Evolutionary conservation across 768 basidiomycete species (phyloP).

Genomic region (Tremella mesenterica): DNA sequence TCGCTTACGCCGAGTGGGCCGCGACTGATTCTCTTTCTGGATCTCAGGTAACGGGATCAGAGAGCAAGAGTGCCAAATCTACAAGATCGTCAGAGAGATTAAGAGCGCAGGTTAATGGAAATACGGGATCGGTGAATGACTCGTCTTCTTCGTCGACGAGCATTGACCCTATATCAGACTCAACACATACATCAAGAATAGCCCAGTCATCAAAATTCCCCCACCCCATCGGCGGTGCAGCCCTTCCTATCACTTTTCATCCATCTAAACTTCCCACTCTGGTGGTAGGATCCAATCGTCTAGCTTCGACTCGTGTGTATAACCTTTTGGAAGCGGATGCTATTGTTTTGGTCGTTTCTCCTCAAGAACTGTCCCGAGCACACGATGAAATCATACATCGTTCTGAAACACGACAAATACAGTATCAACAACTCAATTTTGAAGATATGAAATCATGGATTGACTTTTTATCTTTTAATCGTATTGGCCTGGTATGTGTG

Average conservation of each 20-base stretch:
- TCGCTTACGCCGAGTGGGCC: constrained; percentile 26
- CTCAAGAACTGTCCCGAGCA: constrained; percentile 50
- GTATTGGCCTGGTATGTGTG: constrained; percentile 59
- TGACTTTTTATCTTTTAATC: constrained; percentile 47
- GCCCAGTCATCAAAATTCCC: neutral
- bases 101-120: neutral
- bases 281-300: constrained; percentile 65
- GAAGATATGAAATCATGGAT: constrained; percentile 48
- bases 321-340: constrained; percentile 73
- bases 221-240: constrained; percentile 14
- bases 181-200: neutral
- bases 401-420: constrained; percentile 52
- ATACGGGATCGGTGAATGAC: constrained; percentile 1
- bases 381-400: constrained; percentile 69
- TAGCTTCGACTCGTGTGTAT: constrained; percentile 78
- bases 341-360: constrained; percentile 54
- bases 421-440: constrained; percentile 44
- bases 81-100: neutral
- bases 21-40: neutral
- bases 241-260: constrained; percentile 41
- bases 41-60: too few relatives aligned
- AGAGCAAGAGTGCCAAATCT: neutral
- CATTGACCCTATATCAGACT: neutral
- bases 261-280: constrained; percentile 48
- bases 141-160: neutral